Evolutionary conservation across 2,329 filamentous ascomycete genomes (phyloP).

Genomic region (Fusarium oligoseptatum): DNA sequence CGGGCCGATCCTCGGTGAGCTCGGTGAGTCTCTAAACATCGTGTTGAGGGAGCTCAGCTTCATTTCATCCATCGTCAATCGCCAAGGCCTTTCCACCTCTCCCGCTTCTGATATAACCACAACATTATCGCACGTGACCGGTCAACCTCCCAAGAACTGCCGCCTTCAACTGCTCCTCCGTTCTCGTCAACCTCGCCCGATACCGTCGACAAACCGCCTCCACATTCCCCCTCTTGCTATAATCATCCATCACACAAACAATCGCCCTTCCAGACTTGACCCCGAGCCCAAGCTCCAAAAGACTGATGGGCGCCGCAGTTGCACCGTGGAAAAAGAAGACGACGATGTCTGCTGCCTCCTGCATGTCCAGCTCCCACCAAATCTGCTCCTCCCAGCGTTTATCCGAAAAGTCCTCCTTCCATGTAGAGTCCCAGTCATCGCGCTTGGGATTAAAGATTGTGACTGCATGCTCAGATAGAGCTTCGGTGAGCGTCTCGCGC

Average conservation of each 20-base stretch:
- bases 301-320: constrained; percentile 67
- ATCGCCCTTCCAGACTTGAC: constrained; percentile 60
- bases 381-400: constrained; percentile 66
- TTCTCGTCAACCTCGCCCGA: constrained; percentile 59
- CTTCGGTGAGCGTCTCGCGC: constrained; percentile 60
- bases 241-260: constrained; percentile 66
- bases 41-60: not conserved
- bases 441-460: constrained; percentile 71
- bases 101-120: not conserved
- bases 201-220: constrained; percentile 66
- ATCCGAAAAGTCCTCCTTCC: constrained; percentile 63
- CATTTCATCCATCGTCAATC: not conserved
- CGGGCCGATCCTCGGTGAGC: not conserved
- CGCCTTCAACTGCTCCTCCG: constrained; percentile 56
- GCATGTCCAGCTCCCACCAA: constrained; percentile 71
- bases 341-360: constrained; percentile 65
- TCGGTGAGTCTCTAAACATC: constrained; percentile 1
- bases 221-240: constrained; percentile 72
- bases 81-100: not conserved
- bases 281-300: constrained; percentile 72
- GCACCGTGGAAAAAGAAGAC: constrained; percentile 68
- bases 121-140: not conserved
- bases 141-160: constrained; percentile 46
- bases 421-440: constrained; percentile 67
- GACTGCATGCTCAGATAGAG: constrained; percentile 60